Evolutionary conservation across 2,329 filamentous ascomycete genomes (phyloP), one percentile per base, ranked within the genome.

Genomic region (Cordyceps militaris): DNA sequence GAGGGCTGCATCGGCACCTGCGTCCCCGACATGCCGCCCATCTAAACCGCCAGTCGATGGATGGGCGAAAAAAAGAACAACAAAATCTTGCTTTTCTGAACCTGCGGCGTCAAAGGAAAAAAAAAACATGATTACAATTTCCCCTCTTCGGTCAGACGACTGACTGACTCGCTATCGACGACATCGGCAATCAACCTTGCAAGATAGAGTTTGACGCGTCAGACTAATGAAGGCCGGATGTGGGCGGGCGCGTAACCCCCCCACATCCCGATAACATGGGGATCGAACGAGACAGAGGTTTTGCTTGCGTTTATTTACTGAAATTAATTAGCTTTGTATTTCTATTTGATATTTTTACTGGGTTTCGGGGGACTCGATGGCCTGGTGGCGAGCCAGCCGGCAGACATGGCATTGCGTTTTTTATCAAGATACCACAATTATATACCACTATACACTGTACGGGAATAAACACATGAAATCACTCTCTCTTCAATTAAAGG

Each of bases 1-100:
- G 57, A 58, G 36, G 49, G 49, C 24, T 58, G 57, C 34, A 54
- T 53, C 21, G 57, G 57, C 50, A 23, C 50, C 32, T 58, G 57
- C 36, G 57, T 58, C 21, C 57, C 57, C 8, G 50, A 58, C 44
- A 32, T 28, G 44, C 30, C 48, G 23, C 6, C 40, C 23, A 36
- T 47, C 19, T 48, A 14, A 30, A 10, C 7, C 30, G 24, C 10
- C 19, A 21, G n/a, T 11, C 23, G 23, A 23, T 19, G 11, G n/a
- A 32, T 7, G n/a, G 13, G 8, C 16, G 16, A 47, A n/a, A 19
- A 32, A 3, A 26, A 4, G 26, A 24, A 55, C n/a, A 36, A 46
- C 21, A 38, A 36, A 23, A 11, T 3, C 9, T 34, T n/a, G 23
- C 53, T 32, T 10, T 56, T 56, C 43, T 48, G 4, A 19, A 10